phyloP scores from a whole-genome alignment of 73 alveolate genomes.

The Uronychia setigera region DNA sequence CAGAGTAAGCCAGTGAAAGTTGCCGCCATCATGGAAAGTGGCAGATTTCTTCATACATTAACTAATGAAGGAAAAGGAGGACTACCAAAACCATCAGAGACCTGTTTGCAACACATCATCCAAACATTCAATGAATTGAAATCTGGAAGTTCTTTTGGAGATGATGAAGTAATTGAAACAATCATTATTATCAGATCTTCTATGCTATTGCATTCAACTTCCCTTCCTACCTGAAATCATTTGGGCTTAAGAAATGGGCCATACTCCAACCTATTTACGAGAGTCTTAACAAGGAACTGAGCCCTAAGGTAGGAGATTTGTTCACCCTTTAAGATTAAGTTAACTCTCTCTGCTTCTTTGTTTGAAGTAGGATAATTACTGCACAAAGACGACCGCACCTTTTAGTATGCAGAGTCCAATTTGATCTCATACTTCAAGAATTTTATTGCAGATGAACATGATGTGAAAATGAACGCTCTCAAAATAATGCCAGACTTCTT shows the following conservation, averaged over 20 bases:
- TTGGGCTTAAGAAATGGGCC: neutral
- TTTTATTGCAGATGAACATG: neutral
- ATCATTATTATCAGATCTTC: neutral
- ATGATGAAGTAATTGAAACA: neutral
- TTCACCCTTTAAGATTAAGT: neutral
- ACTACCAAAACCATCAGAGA: neutral
- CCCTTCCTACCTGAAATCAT: neutral
- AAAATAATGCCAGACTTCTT: neutral
- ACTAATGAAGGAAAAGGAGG: neutral
- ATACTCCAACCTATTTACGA: neutral
- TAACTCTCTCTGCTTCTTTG: neutral
- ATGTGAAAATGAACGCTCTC: neutral
- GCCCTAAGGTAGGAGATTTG: neutral
- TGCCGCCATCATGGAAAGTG: neutral
- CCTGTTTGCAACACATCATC: neutral
- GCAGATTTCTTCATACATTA: neutral
- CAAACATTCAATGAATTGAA: neutral
- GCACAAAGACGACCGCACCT: neutral
- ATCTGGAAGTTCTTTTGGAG: neutral
- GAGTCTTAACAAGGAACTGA: neutral
- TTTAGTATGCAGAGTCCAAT: neutral
- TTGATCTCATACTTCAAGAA: neutral
- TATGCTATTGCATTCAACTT: neutral
- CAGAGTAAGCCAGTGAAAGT: neutral
- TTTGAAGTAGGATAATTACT: neutral